Percentiles rank a stretch among this genome's conserved stretches.
These are phyloP conservation scores for Yamadazyma ubonensis DNA, from an alignment of 805 yeast species.

Conservation along the genomic window DNA sequence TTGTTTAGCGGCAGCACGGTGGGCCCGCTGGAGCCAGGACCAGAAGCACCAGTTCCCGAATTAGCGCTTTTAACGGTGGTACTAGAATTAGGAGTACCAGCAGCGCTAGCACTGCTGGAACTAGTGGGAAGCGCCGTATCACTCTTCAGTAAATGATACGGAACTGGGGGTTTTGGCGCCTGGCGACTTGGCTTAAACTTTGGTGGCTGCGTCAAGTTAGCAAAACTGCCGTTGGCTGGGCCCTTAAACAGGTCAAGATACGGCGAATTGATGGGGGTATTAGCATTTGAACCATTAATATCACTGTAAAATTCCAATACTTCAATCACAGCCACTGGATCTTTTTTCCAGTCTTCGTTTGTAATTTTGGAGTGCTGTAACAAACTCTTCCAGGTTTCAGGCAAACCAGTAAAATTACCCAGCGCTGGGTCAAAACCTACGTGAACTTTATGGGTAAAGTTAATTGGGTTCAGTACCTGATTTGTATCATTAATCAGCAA, in stretches of 20 bases:
- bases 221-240: slow-evolving; percentile 6
- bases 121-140: not conserved
- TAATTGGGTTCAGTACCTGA: slow-evolving; percentile 85
- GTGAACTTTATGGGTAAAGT: slow-evolving; percentile 91
- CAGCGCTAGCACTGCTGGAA: not conserved
- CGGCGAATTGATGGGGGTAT: slow-evolving; percentile 13
- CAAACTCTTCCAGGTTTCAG: slow-evolving; percentile 56
- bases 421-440: slow-evolving; percentile 82
- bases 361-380: slow-evolving; percentile 60
- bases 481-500: slow-evolving; percentile 8
- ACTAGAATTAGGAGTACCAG: too few species aligned
- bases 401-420: slow-evolving; percentile 56
- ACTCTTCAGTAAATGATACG: slow-evolving; percentile 33
- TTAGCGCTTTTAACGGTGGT: not conserved
- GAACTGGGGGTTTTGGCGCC: slow-evolving; percentile 45
- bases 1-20: slow-evolving; percentile 35
- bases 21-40: not conserved
- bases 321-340: slow-evolving; percentile 63
- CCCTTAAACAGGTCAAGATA: slow-evolving; percentile 7
- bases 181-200: slow-evolving; percentile 36
- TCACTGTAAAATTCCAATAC: slow-evolving; percentile 56
- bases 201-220: slow-evolving; percentile 16
- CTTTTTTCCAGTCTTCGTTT: slow-evolving; percentile 60
- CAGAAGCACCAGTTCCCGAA: not conserved
- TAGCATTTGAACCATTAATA: slow-evolving; percentile 13